Conservation (phyloP, 768 basidiomycete species). For the Calocybe indica region DNA sequence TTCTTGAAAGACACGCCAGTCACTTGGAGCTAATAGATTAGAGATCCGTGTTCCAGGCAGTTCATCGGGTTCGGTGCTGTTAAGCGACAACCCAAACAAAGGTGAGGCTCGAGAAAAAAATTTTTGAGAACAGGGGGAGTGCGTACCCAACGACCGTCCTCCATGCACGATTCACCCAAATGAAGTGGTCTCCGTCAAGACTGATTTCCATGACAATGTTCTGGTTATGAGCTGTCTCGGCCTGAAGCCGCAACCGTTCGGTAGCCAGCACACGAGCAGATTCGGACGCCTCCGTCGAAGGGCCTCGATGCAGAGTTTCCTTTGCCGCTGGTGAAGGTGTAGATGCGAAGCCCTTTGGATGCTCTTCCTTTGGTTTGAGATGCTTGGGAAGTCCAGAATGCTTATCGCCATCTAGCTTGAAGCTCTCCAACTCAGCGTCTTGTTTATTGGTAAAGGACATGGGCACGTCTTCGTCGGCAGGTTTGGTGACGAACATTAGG, state of each 20-base stretch:
- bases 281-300: constrained; percentile 53
- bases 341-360: constrained; percentile 39
- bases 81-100: constrained; percentile 6
- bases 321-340: constrained; percentile 23
- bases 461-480: constrained; percentile 52
- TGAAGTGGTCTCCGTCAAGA: constrained; percentile 89
- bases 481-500: constrained; percentile 89
- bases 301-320: constrained; percentile 25
- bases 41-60: constrained; percentile 79
- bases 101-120: neutral
- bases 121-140: neutral
- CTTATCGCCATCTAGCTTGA: constrained; percentile 48
- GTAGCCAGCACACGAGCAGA: constrained; percentile 83
- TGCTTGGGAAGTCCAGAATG: constrained; percentile 42
- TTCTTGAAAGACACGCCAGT: constrained; percentile 79
- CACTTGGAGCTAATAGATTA: constrained; percentile 68
- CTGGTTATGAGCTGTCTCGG: constrained; percentile 92
- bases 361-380: constrained; percentile 55
- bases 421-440: constrained; percentile 36
- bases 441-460: constrained; percentile 28
- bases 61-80: constrained; percentile 77
- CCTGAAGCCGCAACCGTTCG: constrained; percentile 82
- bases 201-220: constrained; percentile 95
- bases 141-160: constrained; percentile 82
- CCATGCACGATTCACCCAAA: constrained; percentile 98